Conservation (phyloP, 768 basidiomycete genomes). For the button mushroom (Agaricus bisporus) region DNA sequence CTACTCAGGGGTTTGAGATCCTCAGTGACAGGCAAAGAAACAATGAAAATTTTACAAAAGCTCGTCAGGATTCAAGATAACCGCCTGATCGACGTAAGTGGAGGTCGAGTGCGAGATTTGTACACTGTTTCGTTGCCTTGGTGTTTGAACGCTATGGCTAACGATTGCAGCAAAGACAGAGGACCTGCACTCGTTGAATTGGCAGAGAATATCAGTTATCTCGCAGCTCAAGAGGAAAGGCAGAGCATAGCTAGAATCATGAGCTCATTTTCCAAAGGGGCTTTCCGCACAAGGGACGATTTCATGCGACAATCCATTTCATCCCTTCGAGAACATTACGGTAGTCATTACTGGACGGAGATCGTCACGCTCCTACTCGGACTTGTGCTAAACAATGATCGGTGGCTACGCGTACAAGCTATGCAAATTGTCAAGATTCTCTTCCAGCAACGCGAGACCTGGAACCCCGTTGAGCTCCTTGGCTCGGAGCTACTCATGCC, state of each 20-base stretch:
- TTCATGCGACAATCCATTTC: conserved; percentile 86
- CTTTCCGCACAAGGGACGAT: conserved; percentile 90
- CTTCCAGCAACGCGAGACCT: conserved; percentile 79
- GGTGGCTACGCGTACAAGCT: conserved; percentile 75
- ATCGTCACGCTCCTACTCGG: conserved; percentile 84
- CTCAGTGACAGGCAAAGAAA: conserved; percentile 55
- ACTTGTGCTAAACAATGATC: conserved; percentile 74
- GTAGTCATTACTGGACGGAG: conserved; percentile 67
- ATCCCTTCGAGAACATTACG: conserved; percentile 82
- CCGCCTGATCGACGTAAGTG: conserved; percentile 64
- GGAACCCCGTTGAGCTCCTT: conserved; percentile 64
- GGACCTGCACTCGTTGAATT: conserved; percentile 62
- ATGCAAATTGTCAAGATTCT: conserved; percentile 88
- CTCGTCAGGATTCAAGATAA: conserved; percentile 56
- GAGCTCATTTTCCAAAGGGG: conserved; percentile 79
- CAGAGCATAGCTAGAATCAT: conserved; percentile 84
- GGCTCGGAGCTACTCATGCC: conserved; percentile 91
- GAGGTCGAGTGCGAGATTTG: conserved; percentile 71
- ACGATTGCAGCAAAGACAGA: conserved; percentile 31
- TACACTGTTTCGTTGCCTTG: conserved; percentile 83
- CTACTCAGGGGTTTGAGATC: conserved; percentile 79
- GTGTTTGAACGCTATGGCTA: conserved; percentile 73
- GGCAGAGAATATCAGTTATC: conserved; percentile 61
- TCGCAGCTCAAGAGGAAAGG: conserved; percentile 69
- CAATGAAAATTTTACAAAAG: conserved; percentile 62